phyloP scores from a whole-genome alignment of 257 asterid species.

The Nicotiana sylvestris region DNA sequence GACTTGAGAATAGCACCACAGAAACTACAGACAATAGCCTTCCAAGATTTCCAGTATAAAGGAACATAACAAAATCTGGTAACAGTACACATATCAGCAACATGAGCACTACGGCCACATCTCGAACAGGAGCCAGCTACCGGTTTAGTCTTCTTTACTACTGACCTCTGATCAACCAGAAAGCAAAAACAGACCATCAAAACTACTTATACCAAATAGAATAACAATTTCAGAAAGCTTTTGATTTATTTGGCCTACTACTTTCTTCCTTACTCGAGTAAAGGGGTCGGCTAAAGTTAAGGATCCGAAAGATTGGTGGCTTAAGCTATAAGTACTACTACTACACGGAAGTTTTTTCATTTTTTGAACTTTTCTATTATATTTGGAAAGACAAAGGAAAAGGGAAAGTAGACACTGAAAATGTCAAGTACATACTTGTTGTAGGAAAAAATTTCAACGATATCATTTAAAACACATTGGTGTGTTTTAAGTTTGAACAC shows the following conservation, averaged over 20 bases:
- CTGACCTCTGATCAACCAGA: slow-evolving; percentile 70
- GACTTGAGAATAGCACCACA: slow-evolving; percentile 75
- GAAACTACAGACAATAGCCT: slow-evolving; percentile 58
- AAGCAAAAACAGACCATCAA: slow-evolving; percentile 75
- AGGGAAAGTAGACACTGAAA: neutral
- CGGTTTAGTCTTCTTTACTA: slow-evolving; percentile 49
- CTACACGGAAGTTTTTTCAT: neutral
- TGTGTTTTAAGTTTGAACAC: neutral
- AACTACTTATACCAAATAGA: neutral
- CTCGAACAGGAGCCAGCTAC: slow-evolving; percentile 71
- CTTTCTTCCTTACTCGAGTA: no score
- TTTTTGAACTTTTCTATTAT: neutral
- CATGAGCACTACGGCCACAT: slow-evolving; percentile 58
- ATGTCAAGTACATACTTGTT: neutral
- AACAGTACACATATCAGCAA: slow-evolving; percentile 62
- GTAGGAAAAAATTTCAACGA: neutral
- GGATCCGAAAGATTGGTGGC: neutral
- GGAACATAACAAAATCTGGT: slow-evolving; percentile 79
- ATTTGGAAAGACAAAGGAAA: no score
- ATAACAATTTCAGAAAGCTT: neutral
- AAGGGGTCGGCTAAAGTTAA: neutral
- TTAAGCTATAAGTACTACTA: neutral
- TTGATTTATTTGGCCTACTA: no score
- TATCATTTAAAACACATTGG: no score
- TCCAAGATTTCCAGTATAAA: slow-evolving; percentile 64